Base-by-base conservation (phyloP, 192 early-diverging fungal species). In the Backusella tuberculispora region DNA sequence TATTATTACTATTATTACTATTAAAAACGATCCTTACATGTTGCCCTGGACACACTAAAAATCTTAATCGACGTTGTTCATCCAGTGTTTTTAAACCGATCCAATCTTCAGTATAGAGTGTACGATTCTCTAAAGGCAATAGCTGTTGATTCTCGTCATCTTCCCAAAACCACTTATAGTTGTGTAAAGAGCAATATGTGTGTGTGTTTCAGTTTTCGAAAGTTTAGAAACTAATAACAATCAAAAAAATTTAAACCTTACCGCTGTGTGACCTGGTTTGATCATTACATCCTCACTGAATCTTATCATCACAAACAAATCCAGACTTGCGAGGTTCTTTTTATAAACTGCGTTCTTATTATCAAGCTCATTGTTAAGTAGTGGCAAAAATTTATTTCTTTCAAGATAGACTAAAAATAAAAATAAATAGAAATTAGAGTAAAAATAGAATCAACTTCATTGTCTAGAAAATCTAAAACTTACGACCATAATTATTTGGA, bases 271-370 rank as follows among this genome's bases (percentile, higher is more conserved):
- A 12, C 76, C 80, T 19, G 93, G 93, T 42, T 84, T 85, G 50
- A 98, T 92, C 76, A 92, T 95, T 19, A 81, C 77, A 67, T 99
- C 97, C 5, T 94, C 76, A 41, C 71, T 78, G 74, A 99, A 99
- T 80, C 83, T 81, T 45, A 97, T 86, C 80, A 98, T 78, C n/a
- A 97, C 95, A 71, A 99, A 75, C 34, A 85, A 87, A 24, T 96
- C 89, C 19, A 99, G 83, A 40, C 74, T 77, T 6, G 69, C 21
- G 26, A 99, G 74, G 9, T 88, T 83, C 9, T 83, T 53, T 9
- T 72, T 77, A 68, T 97, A 99, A 0, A 77, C 84, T 26, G 64
- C 46, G 69, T 94, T 93, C 63, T 83, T 85, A 68, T 48, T 53
- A 45, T 26, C 4, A 0, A 34, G 74, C 71, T 98, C 96, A 80